These are phyloP conservation scores for Acer campestre DNA, from an alignment of 345 rosid genomes.

Conservation along the genomic window DNA sequence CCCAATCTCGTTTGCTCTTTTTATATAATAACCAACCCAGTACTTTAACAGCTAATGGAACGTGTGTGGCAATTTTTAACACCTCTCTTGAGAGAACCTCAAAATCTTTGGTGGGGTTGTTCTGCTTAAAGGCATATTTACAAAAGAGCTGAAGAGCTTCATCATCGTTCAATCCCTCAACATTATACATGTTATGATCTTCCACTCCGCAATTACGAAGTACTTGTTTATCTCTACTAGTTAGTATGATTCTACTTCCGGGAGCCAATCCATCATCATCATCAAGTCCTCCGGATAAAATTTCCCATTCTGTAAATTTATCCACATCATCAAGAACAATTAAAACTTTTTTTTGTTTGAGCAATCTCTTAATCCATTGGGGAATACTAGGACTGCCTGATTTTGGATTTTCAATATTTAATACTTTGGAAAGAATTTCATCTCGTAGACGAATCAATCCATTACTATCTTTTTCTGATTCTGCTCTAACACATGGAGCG, in stretches of 20 bases:
- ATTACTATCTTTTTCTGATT: not conserved
- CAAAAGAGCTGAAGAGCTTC: conserved; percentile 10
- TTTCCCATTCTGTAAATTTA: not conserved
- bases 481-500: conserved; percentile 11
- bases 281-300: not conserved
- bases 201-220: not conserved
- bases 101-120: not conserved
- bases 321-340: conserved; percentile 21
- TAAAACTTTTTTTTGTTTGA: not conserved
- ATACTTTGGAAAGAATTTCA: conserved; percentile 7
- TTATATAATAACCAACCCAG: conserved; percentile 9
- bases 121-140: not conserved
- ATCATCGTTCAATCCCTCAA: not conserved
- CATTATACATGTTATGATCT: not conserved
- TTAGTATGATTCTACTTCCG: not conserved
- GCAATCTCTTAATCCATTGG: not conserved
- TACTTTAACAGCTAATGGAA: conserved; percentile 18
- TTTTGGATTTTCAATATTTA: not conserved
- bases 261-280: not conserved
- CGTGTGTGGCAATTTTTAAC: not conserved
- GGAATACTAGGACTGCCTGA: not conserved
- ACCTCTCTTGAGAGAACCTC: not conserved
- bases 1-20: not conserved
- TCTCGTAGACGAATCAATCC: not conserved
- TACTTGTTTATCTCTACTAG: not conserved